phyloP scores from a whole-genome alignment of 495 filamentous ascomycete genomes.

The Penicillium cosmopolitanum region DNA sequence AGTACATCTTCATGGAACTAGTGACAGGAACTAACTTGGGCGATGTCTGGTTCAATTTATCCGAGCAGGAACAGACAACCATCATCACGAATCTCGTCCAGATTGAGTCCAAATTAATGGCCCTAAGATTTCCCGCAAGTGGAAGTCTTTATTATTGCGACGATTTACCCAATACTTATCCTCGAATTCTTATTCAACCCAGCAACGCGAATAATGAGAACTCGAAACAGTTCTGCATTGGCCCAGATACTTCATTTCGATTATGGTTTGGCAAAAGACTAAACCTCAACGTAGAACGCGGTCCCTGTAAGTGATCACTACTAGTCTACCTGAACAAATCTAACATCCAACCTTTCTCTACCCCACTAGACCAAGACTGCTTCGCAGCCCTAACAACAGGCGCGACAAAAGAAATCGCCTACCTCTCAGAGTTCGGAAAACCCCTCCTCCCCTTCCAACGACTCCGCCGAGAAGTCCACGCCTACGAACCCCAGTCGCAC shows the following conservation, averaged over 20 bases:
- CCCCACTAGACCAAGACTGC: conserved; percentile 11
- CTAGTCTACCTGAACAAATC: background rate
- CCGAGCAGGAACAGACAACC: conserved; percentile 8
- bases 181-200: background rate
- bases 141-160: conserved; percentile 22
- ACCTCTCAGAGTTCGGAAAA: conserved; percentile 18
- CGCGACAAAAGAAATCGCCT: conserved; percentile 25
- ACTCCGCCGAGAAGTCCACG: conserved; percentile 21
- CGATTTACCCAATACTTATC: conserved; percentile 6
- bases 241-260: conserved; percentile 24
- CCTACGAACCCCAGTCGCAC: conserved; percentile 21
- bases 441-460: conserved; percentile 23
- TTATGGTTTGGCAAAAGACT: conserved; percentile 25
- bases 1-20: conserved; percentile 34
- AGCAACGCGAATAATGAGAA: background rate
- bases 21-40: conserved; percentile 14
- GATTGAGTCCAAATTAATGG: conserved; percentile 19
- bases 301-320: conserved; percentile 22
- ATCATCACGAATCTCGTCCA: conserved; percentile 17
- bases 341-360: background rate
- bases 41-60: conserved; percentile 23
- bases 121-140: conserved; percentile 20
- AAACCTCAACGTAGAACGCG: conserved; percentile 17
- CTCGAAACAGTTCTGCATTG: conserved; percentile 18
- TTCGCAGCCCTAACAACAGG: conserved; percentile 16